Conservation (phyloP, 2,329 filamentous ascomycete genomes). For the Aspergillus sp. region DNA sequence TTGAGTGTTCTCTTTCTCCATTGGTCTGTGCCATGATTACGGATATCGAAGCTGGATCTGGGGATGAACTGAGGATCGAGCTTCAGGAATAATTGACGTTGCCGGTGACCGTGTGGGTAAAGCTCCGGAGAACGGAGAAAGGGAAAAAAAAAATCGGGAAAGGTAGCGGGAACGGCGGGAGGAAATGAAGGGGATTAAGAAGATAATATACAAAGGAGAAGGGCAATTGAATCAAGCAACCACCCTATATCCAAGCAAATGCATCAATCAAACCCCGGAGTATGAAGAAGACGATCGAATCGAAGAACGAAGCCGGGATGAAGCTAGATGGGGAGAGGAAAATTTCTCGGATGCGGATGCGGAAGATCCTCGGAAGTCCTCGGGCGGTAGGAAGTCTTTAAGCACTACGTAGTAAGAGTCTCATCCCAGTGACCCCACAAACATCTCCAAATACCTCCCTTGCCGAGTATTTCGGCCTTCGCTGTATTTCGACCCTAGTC, state of each 20-base stretch:
- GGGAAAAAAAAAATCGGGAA: constrained; percentile 13
- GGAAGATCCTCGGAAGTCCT: constrained; percentile 42
- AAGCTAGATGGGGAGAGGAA: constrained; percentile 32
- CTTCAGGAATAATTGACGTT: background rate
- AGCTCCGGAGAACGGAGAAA: constrained; percentile 14
- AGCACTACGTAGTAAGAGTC: background rate
- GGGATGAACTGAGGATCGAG: background rate
- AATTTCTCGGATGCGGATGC: constrained; percentile 45
- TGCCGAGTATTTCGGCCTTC: constrained; percentile 25
- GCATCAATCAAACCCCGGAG: constrained; percentile 24
- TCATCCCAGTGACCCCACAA: background rate
- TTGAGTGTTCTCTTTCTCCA: constrained; percentile 40
- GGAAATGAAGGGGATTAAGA: constrained; percentile 22
- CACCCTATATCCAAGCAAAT: constrained; percentile 35
- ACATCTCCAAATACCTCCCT: constrained; percentile 26
- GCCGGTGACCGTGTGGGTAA: background rate
- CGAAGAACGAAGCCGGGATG: constrained; percentile 20
- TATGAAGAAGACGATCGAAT: constrained; percentile 15
- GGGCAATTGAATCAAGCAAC: constrained; percentile 34
- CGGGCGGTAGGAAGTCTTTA: constrained; percentile 29
- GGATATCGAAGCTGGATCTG: constrained; percentile 10
- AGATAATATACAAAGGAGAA: constrained; percentile 33
- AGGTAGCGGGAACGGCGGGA: constrained; percentile 7
- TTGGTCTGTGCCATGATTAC: constrained; percentile 41
- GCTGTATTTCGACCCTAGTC: constrained; percentile 26